These are phyloP conservation scores for Auricularia heimuer DNA, from an alignment of 768 basidiomycete genomes.

Conservation along the genomic window DNA sequence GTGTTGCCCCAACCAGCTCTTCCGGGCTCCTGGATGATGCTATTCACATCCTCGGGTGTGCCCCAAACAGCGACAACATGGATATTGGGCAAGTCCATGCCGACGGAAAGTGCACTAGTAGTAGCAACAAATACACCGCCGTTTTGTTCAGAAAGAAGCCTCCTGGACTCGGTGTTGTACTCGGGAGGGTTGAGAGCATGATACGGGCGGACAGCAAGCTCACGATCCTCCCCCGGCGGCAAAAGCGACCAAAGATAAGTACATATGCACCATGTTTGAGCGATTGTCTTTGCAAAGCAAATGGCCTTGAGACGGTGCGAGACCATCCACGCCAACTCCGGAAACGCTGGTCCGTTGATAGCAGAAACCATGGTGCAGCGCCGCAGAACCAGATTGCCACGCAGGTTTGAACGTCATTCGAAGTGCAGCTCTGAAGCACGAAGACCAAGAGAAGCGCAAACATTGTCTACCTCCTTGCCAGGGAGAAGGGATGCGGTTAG, in stretches of 20 bases:
- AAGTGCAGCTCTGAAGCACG: slow-evolving; percentile 7
- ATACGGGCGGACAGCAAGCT: not conserved
- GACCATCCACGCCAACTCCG: no score
- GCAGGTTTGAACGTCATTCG: slow-evolving; percentile 12
- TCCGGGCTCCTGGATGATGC: no score
- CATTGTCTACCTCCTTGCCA: slow-evolving; percentile 5
- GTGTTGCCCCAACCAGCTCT: no score
- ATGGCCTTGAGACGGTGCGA: no score
- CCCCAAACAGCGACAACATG: not conserved
- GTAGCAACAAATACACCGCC: not conserved
- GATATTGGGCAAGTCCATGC: not conserved
- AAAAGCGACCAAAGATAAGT: not conserved
- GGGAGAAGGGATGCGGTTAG: slow-evolving; percentile 11
- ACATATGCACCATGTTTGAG: no score
- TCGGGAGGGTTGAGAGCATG: not conserved
- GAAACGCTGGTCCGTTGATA: no score
- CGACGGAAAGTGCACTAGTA: not conserved
- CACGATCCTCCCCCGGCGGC: not conserved
- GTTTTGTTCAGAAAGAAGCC: not conserved
- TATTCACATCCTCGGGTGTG: not conserved
- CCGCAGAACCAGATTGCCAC: not conserved
- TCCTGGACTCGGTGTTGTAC: not conserved
- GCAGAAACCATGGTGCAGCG: no score
- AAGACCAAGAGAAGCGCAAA: slow-evolving; percentile 11
- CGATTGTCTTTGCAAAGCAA: no score